phyloP scores from a whole-genome alignment of 2,329 filamentous ascomycete species.

The Colletotrichum falcatum region DNA sequence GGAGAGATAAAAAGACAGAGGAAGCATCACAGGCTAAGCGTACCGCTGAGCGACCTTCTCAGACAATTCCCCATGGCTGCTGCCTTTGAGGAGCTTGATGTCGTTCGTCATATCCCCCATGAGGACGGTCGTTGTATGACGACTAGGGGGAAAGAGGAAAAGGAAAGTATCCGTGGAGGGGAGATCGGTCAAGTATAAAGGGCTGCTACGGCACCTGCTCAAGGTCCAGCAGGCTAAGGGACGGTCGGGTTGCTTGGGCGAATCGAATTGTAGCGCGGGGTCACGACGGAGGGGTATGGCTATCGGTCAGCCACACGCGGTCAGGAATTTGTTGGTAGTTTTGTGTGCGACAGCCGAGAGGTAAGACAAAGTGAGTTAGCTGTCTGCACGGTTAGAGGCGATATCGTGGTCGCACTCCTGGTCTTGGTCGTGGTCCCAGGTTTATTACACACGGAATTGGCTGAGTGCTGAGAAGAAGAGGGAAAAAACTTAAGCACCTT shows the following conservation, averaged over 20 bases:
- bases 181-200: slow-evolving; percentile 26
- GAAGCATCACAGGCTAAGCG: not conserved
- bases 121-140: slow-evolving; percentile 39
- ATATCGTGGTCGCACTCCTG: too few relatives aligned
- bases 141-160: slow-evolving; percentile 16
- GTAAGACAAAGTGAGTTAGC: slow-evolving; percentile 8
- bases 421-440: too few relatives aligned
- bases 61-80: slow-evolving; percentile 51
- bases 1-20: not conserved
- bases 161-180: slow-evolving; percentile 17
- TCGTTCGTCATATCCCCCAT: slow-evolving; percentile 51
- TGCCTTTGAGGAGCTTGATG: slow-evolving; percentile 53
- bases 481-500: slow-evolving; percentile 17
- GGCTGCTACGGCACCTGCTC: slow-evolving; percentile 29
- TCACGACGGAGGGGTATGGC: slow-evolving; percentile 40
- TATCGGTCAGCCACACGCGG: slow-evolving; percentile 24
- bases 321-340: slow-evolving; percentile 5
- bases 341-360: not conserved
- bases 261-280: slow-evolving; percentile 40
- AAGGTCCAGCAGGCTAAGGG: slow-evolving; percentile 34
- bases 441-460: too few relatives aligned
- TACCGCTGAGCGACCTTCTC: slow-evolving; percentile 48
- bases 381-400: slow-evolving; percentile 4
- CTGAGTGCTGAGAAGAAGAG: not conserved
- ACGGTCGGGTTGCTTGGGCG: slow-evolving; percentile 28